phyloP scores from a whole-genome alignment of 2,329 filamentous ascomycete species.

The Orbilia javanica region DNA sequence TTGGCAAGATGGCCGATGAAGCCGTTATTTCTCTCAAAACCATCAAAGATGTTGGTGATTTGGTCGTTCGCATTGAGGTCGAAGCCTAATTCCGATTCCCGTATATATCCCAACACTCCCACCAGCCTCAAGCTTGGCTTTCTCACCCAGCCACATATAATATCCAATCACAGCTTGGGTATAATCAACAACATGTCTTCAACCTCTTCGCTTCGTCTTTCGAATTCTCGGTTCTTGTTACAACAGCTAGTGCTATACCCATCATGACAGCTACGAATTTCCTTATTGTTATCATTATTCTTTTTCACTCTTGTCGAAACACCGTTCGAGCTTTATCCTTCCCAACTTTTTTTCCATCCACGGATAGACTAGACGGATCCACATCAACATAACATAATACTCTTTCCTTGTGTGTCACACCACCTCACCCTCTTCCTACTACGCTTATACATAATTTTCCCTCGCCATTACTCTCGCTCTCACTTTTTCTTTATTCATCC shows the following conservation, averaged over 20 bases:
- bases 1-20: constrained; percentile 58
- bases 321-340: constrained; percentile 31
- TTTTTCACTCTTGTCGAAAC: constrained; percentile 25
- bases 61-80: constrained; percentile 56
- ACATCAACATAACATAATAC: constrained; percentile 43
- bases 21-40: constrained; percentile 56
- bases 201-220: constrained; percentile 26
- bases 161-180: constrained; percentile 21
- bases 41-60: constrained; percentile 55
- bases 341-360: constrained; percentile 26
- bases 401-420: constrained; percentile 28
- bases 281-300: constrained; percentile 38
- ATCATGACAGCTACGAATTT: constrained; percentile 56
- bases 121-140: constrained; percentile 24
- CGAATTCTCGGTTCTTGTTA: constrained; percentile 16
- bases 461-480: constrained; percentile 2
- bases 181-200: constrained; percentile 25
- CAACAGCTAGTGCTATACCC: constrained; percentile 39
- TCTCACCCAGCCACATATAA: constrained; percentile 16
- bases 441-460: constrained; percentile 27
- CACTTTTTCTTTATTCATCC: constrained; percentile 27
- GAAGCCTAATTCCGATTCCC: constrained; percentile 33
- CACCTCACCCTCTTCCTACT: constrained; percentile 8
- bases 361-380: constrained; percentile 56
- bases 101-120: neutral